A percentile compares a stretch with the other conserved stretches of the same genome.
Conservation (phyloP, 164 flowering plant genomes). For the Echeveria elegans region DNA sequence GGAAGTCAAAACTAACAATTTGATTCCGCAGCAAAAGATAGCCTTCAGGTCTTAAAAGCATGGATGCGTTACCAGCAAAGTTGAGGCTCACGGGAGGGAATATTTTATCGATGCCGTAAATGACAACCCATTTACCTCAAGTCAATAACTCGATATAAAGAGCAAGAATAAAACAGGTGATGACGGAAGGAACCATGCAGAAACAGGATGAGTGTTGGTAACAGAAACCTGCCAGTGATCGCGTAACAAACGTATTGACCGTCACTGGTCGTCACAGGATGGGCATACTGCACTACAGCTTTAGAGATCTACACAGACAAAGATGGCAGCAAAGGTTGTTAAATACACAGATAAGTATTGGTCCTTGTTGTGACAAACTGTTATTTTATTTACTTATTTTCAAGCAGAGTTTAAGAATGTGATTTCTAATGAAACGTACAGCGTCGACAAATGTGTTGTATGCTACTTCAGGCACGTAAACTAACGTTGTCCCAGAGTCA, state of each 20-base stretch:
- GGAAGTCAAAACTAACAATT: too few species aligned
- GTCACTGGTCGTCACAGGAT: neutral
- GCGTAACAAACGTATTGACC: neutral
- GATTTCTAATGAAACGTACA: neutral
- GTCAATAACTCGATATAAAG: neutral
- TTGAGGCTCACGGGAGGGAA: too few species aligned
- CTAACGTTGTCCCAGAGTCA: constrained; percentile 25
- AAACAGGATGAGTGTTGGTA: neutral
- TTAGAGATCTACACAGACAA: neutral
- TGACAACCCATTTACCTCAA: neutral
- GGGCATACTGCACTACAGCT: neutral
- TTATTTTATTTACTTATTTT: too few species aligned
- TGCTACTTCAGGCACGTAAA: neutral
- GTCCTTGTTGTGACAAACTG: neutral
- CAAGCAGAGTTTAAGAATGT: neutral
- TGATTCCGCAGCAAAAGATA: too few species aligned
- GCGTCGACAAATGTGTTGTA: neutral
- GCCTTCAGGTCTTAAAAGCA: too few species aligned
- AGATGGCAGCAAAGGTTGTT: neutral
- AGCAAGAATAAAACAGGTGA: neutral
- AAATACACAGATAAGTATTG: neutral
- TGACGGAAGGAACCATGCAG: neutral
- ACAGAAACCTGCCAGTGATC: neutral
- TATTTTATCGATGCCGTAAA: too few species aligned
- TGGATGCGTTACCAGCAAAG: too few species aligned